Conservation (phyloP, 495 filamentous ascomycete species). For the Pyrenopolyporus hunteri region DNA sequence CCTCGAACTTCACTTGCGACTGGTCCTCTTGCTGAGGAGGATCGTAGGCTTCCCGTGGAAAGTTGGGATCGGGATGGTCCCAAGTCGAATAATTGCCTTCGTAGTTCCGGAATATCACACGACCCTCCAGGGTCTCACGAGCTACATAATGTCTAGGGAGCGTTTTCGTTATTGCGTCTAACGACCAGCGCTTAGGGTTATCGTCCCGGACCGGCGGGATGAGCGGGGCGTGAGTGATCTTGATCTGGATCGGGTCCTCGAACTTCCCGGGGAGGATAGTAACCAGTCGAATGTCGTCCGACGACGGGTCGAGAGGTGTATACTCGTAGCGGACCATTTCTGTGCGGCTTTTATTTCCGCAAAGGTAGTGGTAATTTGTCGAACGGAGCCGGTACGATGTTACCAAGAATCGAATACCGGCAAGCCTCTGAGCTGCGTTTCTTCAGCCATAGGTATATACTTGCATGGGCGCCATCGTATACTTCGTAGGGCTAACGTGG, state of each 20-base stretch:
- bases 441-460: too few relatives aligned
- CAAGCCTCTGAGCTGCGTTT: too few relatives aligned
- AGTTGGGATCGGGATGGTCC: constrained; percentile 18
- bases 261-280: constrained; percentile 19
- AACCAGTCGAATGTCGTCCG: constrained; percentile 21
- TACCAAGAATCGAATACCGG: too few relatives aligned
- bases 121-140: constrained; percentile 14
- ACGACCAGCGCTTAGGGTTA: background rate
- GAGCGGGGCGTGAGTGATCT: constrained; percentile 16
- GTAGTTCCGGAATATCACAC: constrained; percentile 6
- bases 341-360: background rate
- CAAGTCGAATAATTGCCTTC: background rate
- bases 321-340: constrained; percentile 12
- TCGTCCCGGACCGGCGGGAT: background rate
- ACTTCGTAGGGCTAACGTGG: too few relatives aligned
- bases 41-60: background rate
- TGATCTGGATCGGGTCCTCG: constrained; percentile 17
- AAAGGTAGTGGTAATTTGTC: too few relatives aligned
- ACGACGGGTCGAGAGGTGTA: constrained; percentile 3
- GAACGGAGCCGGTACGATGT: too few relatives aligned
- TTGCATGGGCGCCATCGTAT: too few relatives aligned
- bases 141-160: constrained; percentile 11
- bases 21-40: background rate
- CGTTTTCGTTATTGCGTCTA: constrained; percentile 3
- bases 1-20: constrained; percentile 4